Percentiles rank a stretch among this genome's conserved stretches.
These are phyloP conservation scores for Pulveroboletus ravenelii DNA, from an alignment of 768 basidiomycete species.

Conservation along the genomic window DNA sequence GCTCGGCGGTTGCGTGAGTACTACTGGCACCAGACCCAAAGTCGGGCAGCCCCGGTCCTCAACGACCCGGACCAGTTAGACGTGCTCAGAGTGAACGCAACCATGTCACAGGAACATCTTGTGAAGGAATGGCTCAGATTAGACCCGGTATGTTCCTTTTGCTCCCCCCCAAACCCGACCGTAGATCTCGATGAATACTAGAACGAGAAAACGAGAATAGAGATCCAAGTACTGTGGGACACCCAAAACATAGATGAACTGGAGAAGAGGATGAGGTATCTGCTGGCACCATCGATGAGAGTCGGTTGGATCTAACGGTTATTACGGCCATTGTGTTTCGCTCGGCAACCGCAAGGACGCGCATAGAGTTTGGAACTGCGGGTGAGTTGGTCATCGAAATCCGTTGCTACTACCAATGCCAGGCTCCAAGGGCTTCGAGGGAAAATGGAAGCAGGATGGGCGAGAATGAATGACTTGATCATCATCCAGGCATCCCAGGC, in stretches of 20 bases:
- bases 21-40: not conserved
- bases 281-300: not conserved
- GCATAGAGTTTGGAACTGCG: conserved; percentile 87
- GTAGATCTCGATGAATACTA: conserved; percentile 6
- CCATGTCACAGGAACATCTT: conserved; percentile 33
- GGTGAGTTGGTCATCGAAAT: conserved; percentile 38
- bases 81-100: not conserved
- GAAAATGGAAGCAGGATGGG: conserved; percentile 84
- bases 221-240: conserved; percentile 34
- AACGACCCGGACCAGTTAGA: no score
- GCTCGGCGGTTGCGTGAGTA: no score
- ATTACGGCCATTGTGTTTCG: not conserved
- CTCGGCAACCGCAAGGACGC: conserved; percentile 36
- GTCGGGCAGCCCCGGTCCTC: not conserved
- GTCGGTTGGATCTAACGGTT: not conserved
- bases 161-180: not conserved
- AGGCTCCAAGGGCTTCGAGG: conserved; percentile 59
- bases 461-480: conserved; percentile 88
- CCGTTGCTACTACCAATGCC: conserved; percentile 1
- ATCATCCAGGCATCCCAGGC: conserved; percentile 82
- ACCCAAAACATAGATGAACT: conserved; percentile 30
- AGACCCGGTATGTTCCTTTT: conserved; percentile 36
- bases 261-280: conserved; percentile 40
- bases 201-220: conserved; percentile 37
- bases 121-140: conserved; percentile 50